Evolutionary conservation across 2,329 filamentous ascomycete species (phyloP), one percentile per base, ranked within the genome.

Genomic region (Juglanconis oblonga): DNA sequence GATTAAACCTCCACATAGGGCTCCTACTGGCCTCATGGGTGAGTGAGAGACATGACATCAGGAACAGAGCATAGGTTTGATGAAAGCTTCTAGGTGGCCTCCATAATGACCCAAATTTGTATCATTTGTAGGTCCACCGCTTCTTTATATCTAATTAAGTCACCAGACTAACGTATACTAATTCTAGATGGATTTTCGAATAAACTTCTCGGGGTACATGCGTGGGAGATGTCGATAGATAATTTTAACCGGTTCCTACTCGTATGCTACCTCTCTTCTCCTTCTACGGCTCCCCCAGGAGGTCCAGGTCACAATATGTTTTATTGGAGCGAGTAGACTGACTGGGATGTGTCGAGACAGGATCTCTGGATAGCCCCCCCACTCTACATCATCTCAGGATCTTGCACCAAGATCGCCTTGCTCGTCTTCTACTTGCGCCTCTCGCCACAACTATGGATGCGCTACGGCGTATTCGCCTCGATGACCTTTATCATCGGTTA

Each of bases 381-480:
- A 6, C 62, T 76, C 31, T 77, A 73, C 56, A 69, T 73, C n/a
- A 59, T 72, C 14, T 71, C 72, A 40, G 71, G 70, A 11, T 71
- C 69, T 2, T 68, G 74, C 17, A 70, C 73, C 11, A 78, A 77
- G 51, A 31, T 76, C 3, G 70, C 74, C 0, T 70, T 78, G 4
- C 69, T 77, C 4, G 66, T 74, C 5, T 74, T 78, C 48, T 77
- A 77, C 55, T 66, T 72, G 11, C 69, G 69, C 9, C 65, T 78
- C 1, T 74, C 73, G 1, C 74, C 74, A 0, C 71, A 72, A 17
- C 65, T 47, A 29, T 69, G 70, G 65, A 76, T 75, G 55, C 72
- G 71, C 8, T 57, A 65, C 3, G 65, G 67, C 0, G 67, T 72
- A 7, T 75, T 70, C 65, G 54, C 62, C 1, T 68, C 68, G 0